Evolutionary conservation across 768 basidiomycete species (phyloP).

Genomic region (Russula emetica): DNA sequence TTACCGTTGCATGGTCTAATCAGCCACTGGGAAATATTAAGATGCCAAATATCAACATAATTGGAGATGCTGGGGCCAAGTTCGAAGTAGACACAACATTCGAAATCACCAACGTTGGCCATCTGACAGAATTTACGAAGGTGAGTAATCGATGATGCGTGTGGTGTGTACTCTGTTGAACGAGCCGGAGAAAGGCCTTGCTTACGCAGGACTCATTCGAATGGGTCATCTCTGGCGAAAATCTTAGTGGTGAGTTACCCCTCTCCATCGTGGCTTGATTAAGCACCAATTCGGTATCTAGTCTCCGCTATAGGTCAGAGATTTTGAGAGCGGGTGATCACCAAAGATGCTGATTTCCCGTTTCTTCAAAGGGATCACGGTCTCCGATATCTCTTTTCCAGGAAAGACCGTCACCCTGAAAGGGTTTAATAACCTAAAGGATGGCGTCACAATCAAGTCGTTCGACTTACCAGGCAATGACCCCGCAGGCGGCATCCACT

Average conservation of each 20-base stretch:
- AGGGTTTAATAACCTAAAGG: constrained; percentile 65
- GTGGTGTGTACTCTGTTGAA: background rate
- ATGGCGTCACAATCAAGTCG: constrained; percentile 56
- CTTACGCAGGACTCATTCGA: constrained; percentile 62
- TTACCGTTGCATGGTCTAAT: constrained; percentile 58
- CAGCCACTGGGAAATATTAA: constrained; percentile 54
- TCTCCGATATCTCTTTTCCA: constrained; percentile 51
- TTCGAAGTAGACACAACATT: constrained; percentile 54
- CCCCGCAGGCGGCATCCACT: constrained; percentile 64
- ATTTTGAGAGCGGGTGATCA: background rate
- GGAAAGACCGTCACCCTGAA: constrained; percentile 59
- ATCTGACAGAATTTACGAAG: constrained; percentile 63
- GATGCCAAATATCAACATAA: constrained; percentile 55
- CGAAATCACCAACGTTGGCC: constrained; percentile 51
- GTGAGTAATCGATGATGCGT: constrained; percentile 30
- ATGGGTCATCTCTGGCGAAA: constrained; percentile 64
- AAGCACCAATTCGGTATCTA: constrained; percentile 25
- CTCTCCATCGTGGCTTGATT: background rate
- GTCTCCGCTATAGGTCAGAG: constrained; percentile 54
- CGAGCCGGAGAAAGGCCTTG: constrained; percentile 38
- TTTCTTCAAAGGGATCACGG: constrained; percentile 47
- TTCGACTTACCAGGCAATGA: constrained; percentile 71
- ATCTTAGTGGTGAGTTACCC: constrained; percentile 49
- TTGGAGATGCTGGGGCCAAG: constrained; percentile 59
- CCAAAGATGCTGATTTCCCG: background rate